Evolutionary conservation across 1,284 basidiomycete species (phyloP).

Genomic region (Exobasidium cylindrosporum): DNA sequence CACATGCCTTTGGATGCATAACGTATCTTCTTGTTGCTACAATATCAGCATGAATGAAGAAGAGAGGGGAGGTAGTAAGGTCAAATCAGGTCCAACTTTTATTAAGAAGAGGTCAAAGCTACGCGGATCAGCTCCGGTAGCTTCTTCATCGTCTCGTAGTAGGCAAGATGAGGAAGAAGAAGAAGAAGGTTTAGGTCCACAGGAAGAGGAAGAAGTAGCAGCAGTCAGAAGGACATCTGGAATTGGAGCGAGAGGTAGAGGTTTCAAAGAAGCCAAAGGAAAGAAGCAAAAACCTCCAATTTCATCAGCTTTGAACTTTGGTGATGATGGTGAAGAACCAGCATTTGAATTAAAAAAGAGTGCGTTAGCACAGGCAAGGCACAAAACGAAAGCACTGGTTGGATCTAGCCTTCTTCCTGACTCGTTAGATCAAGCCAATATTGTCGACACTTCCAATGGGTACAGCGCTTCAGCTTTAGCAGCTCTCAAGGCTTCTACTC

Average conservation of each 20-base stretch:
- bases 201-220: not conserved
- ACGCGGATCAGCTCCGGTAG: not conserved
- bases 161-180: not conserved
- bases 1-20: no score
- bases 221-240: not conserved
- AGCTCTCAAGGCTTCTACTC: constrained; percentile 19
- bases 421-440: constrained; percentile 1
- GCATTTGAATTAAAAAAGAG: constrained; percentile 5
- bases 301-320: not conserved
- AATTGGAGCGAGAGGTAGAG: not conserved
- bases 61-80: not conserved
- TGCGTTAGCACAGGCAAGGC: not conserved
- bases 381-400: not conserved
- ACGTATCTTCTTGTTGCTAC: not conserved
- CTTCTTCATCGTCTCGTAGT: not conserved
- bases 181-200: not conserved
- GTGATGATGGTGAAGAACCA: constrained; percentile 4
- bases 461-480: constrained; percentile 17
- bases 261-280: not conserved
- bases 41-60: not conserved
- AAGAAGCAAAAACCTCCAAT: constrained; percentile 1
- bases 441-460: not conserved
- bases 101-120: constrained; percentile 1
- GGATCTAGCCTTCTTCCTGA: not conserved
- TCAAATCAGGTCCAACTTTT: not conserved